Evolutionary conservation across 805 yeast genomes (phyloP), one percentile per base, ranked within the genome.

Genomic region (Yamadazyma akitaensis): DNA sequence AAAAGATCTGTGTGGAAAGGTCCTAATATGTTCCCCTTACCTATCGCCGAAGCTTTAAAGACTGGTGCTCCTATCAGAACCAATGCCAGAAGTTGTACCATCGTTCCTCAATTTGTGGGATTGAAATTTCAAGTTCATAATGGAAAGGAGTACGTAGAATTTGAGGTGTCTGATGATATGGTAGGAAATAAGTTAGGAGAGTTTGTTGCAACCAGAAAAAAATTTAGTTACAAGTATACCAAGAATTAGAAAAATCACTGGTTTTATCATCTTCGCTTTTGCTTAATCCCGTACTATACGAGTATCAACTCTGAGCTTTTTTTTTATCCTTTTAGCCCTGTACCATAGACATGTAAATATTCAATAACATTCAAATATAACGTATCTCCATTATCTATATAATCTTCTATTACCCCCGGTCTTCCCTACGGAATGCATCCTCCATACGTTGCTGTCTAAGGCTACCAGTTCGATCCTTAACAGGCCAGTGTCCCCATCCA

Each of bases 401-500:
- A 28, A 3, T 28, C 3, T 3, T 28, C 32, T 28, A 21, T 21
- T 21, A 28, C 3, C 32, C 32, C n/a, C 32, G 32, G 32, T 45
- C 51, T 3, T 33, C 53, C 41, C 73, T 51, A 8, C 75, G 70
- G 42, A 59, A 60, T 44, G 62, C 79, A 43, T 72, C 77, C 42
- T 66, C 73, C 58, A 86, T 65, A 54, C 87, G 76, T 48, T 84
- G 84, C 62, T 87, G 96, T 51, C 99, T 75, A 46, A 80, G 63
- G 38, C 75, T 77, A 0, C 97, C 97, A 0, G 97, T 89, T 40
- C 96, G 70, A 67, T 92, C 98, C 3, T 73, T 59, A 46, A 77
- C 66, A 7, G 94, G 92, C 97, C 99, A 94, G 46, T 81, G 77
- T 5, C 96, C 97, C 99, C 99, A 94, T 9, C 96, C 96, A 31